phyloP scores from a whole-genome alignment of 257 asterid species.

The Fraxinus pennsylvanica region DNA sequence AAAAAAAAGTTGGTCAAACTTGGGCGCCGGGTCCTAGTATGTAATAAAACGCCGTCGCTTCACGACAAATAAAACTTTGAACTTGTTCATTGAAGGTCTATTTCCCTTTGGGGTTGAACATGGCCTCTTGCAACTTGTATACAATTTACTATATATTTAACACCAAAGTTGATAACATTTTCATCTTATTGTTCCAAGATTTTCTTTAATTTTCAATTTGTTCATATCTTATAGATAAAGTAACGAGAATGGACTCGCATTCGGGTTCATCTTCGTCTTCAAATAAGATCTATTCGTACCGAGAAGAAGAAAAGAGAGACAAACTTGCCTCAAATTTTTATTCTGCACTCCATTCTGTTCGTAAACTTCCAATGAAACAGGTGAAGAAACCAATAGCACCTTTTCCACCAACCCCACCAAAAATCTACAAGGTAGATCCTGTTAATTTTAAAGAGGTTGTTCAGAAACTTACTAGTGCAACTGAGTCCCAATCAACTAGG shows the following conservation, averaged over 20 bases:
- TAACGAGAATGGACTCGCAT: conserved; percentile 23
- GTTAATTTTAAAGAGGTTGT: conserved; percentile 62
- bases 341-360: conserved; percentile 54
- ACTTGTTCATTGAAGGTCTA: background rate
- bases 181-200: conserved; percentile 9
- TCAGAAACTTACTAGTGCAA: conserved; percentile 65
- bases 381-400: conserved; percentile 70
- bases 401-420: conserved; percentile 65
- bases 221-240: background rate
- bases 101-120: conserved; percentile 21
- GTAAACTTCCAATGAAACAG: conserved; percentile 32
- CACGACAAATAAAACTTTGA: conserved; percentile 24
- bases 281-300: background rate
- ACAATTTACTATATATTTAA: conserved; percentile 13
- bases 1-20: conserved; percentile 28
- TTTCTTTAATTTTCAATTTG: background rate
- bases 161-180: conserved; percentile 8
- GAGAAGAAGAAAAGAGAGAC: conserved; percentile 16
- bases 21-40: conserved; percentile 11
- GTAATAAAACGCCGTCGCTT: conserved; percentile 32
- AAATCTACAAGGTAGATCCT: conserved; percentile 60
- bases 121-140: background rate
- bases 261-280: conserved; percentile 29
- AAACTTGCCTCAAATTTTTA: conserved; percentile 24
- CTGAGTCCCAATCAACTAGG: conserved; percentile 32